Base-by-base conservation (phyloP, 805 yeast species). In the Saccharomycopsis amapae region DNA sequence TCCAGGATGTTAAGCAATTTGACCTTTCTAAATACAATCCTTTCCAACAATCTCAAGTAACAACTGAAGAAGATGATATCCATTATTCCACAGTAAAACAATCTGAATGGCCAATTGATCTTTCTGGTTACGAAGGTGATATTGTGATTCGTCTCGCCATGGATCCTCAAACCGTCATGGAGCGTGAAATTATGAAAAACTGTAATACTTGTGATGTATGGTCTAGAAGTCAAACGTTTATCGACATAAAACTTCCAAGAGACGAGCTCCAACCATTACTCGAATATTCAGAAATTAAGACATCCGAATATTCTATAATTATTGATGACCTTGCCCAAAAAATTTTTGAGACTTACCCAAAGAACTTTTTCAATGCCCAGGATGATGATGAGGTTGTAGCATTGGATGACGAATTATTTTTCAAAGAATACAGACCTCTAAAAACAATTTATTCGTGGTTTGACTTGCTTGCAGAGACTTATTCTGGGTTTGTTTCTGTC, bases 381-480 rank as follows among this genome's bases (percentile, higher is more conserved):
- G 32, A 41, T 10, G 20, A 33, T 1, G 32, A 41, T n/a, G 40
- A 42, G 4, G 24, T 19, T 18, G 3, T 36, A 17, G 12, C 22
- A 18, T 15, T 20, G 25, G 36, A 18, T 31, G 49, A 10, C 35
- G 54, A 18, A 32, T 49, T 78, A 3, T 87, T 87, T 59, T 87
- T 87, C 61, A 73, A 71, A 50, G 79, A 77, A 42, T 87, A 78
- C 62, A 69, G 89, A 49, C 77, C 82, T 25, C 64, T 85, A 49
- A 73, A 74, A 25, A 73, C 86, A 3, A 80, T 88, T 17, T 72
- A 85, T 55, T 66, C 79, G 1, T 86, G 95, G 94, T 67, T 81
- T 52, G 81, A 77, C 38, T 55, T 79, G 19, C 56, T 87, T 18
- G 67, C 69, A 49, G 69, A 72, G 45, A 71, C 84, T 1, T 85